Evolutionary conservation across 2,329 filamentous ascomycete species (phyloP), one percentile per base, ranked within the genome.

Genomic region (Cercospora beticola): DNA sequence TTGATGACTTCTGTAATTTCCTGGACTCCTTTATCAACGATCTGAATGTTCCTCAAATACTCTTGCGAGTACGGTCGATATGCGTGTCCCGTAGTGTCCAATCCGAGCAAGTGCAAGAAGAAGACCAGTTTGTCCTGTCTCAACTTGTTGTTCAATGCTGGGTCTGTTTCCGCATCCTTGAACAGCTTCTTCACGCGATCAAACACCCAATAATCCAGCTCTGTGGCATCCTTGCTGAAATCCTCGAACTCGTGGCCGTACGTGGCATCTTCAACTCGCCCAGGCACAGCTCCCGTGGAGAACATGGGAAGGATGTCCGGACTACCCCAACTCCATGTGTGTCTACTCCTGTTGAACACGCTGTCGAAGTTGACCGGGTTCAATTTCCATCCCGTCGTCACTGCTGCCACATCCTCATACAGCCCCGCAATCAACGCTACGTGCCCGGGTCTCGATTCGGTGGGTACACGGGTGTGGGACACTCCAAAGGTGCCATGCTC

Each of bases 301-400:
- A 99, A 99, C 95, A 99, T 99, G 65, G 92, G 92, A 73, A 99
- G 82, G 76, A 99, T 99, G 81, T 99, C 95, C 1, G 95, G 95
- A 77, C 94, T 97, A 2, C 95, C 95, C 95, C 95, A 99, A 80
- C 94, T 97, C 95, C 95, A 99, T 7, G 96, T 99, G 81, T 99
- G 96, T 57, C 90, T 86, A 78, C 94, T 98, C 71, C 92, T 89
- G 79, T 99, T 99, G 86, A 99, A 99, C 10, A 99, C 93, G 76
- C 94, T 98, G 82, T 99, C 95, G 77, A 99, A 99, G 78, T 98
- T 92, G 77, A 99, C 95, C 0, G 95, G 95, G 78, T 99, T 99
- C 74, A 97, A 83, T 82, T 99, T 98, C 95, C 95, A 99, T 16
- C 95, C 95, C 0, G 96, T 99, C 31, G 92, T 97, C 21, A 99